Evolutionary conservation across 345 rosid species (phyloP).

Genomic region (Eucalyptus globulus): DNA sequence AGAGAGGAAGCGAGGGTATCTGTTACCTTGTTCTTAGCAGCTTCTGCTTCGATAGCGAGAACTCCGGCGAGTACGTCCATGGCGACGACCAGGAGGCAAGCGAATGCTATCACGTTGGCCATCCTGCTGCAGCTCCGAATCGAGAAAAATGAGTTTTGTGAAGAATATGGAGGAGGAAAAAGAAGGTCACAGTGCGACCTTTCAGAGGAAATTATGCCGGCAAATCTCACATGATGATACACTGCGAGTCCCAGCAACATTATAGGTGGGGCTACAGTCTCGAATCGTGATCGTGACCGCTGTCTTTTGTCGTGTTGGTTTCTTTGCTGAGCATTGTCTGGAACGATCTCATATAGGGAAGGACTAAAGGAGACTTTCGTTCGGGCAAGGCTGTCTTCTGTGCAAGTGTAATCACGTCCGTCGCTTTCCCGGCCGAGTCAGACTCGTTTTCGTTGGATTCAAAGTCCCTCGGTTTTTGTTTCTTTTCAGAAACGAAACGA

Average conservation of each 20-base stretch:
- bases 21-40: neutral
- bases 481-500: neutral
- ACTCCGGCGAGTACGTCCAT: neutral
- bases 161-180: neutral
- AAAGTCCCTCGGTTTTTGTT: neutral
- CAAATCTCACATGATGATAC: neutral
- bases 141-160: neutral
- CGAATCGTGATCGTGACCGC: neutral
- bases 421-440: neutral
- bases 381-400: neutral
- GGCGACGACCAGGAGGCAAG: neutral
- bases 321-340: neutral
- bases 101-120: neutral
- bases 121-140: neutral
- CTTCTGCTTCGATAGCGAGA: neutral
- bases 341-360: neutral
- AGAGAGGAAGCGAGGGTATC: neutral
- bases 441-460: neutral
- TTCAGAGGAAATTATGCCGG: neutral
- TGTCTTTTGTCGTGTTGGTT: neutral
- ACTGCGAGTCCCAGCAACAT: neutral
- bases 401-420: neutral
- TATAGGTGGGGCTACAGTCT: neutral
- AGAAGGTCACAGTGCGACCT: neutral
- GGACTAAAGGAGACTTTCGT: neutral